Conservation (phyloP, 805 yeast genomes). For the Cyberlindnera japonica region DNA sequence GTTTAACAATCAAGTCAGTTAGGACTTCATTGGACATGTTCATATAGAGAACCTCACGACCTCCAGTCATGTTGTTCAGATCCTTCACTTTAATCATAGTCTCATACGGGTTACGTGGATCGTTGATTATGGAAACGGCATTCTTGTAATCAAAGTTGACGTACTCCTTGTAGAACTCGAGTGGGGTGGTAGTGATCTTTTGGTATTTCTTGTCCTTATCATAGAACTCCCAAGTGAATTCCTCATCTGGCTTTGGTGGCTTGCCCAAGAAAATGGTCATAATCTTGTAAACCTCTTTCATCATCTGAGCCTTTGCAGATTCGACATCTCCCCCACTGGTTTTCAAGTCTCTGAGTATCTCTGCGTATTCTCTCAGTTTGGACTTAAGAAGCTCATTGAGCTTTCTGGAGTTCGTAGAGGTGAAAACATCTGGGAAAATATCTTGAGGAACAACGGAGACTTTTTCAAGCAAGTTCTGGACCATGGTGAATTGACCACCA, state of each 20-base stretch:
- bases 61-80: slow-evolving; percentile 68
- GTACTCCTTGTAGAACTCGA: slow-evolving; percentile 53
- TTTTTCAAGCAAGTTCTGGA: slow-evolving; percentile 69
- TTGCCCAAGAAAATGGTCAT: slow-evolving; percentile 68
- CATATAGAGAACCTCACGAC: slow-evolving; percentile 66
- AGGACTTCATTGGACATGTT: slow-evolving; percentile 59
- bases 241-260: slow-evolving; percentile 71
- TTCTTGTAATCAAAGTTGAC: slow-evolving; percentile 49
- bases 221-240: slow-evolving; percentile 68
- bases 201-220: slow-evolving; percentile 63
- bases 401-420: slow-evolving; percentile 43
- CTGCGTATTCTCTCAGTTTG: slow-evolving; percentile 76
- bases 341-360: slow-evolving; percentile 47
- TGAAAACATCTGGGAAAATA: slow-evolving; percentile 65
- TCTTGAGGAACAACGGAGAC: slow-evolving; percentile 79
- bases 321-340: slow-evolving; percentile 13
- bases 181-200: slow-evolving; percentile 54
- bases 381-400: slow-evolving; percentile 63
- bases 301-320: slow-evolving; percentile 43
- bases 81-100: slow-evolving; percentile 66
- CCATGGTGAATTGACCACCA: slow-evolving; percentile 90
- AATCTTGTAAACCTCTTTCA: slow-evolving; percentile 60
- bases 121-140: slow-evolving; percentile 68
- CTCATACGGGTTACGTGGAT: slow-evolving; percentile 72
- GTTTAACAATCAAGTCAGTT: slow-evolving; percentile 58